Evolutionary conservation across 805 yeast genomes (phyloP).

Genomic region (Danielozyma ontarioensis): DNA sequence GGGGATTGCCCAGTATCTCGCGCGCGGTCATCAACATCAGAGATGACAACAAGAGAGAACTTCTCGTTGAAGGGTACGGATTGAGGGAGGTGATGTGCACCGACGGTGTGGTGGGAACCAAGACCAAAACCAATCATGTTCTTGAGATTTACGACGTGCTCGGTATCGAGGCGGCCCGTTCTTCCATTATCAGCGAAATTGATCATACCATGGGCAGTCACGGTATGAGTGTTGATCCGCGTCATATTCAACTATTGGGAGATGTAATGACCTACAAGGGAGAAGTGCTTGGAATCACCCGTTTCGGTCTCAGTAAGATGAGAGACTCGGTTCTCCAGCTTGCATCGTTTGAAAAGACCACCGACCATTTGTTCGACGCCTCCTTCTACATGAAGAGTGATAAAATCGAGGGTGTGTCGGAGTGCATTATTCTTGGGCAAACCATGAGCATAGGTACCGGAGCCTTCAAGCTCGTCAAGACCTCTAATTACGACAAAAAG

Average conservation of each 20-base stretch:
- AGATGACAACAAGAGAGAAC: constrained; percentile 81
- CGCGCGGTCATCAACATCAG: constrained; percentile 95
- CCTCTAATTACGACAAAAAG: constrained; percentile 40
- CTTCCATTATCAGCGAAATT: constrained; percentile 88
- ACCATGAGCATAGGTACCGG: constrained; percentile 98
- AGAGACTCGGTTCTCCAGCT: constrained; percentile 95
- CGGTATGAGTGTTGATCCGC: constrained; percentile 99
- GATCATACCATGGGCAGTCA: constrained; percentile 98
- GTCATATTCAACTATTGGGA: constrained; percentile 95
- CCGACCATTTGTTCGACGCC: constrained; percentile 97
- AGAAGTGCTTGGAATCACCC: constrained; percentile 94
- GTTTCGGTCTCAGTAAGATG: constrained; percentile 98
- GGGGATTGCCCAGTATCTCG: constrained; percentile 86
- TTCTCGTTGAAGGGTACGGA: constrained; percentile 97
- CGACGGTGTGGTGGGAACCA: constrained; percentile 89
- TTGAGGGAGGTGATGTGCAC: constrained; percentile 94
- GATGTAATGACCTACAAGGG: constrained; percentile 99
- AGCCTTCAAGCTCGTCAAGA: constrained; percentile 77
- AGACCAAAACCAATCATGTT: constrained; percentile 87
- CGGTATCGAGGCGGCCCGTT: constrained; percentile 97
- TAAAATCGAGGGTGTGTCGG: constrained; percentile 94
- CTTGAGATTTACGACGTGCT: constrained; percentile 83
- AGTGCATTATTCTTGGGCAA: constrained; percentile 95
- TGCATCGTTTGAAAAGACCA: constrained; percentile 97
- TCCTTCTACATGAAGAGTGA: constrained; percentile 97